These are phyloP conservation scores for Lipomyces yamadae DNA, from an alignment of 805 yeast species.

Conservation along the genomic window DNA sequence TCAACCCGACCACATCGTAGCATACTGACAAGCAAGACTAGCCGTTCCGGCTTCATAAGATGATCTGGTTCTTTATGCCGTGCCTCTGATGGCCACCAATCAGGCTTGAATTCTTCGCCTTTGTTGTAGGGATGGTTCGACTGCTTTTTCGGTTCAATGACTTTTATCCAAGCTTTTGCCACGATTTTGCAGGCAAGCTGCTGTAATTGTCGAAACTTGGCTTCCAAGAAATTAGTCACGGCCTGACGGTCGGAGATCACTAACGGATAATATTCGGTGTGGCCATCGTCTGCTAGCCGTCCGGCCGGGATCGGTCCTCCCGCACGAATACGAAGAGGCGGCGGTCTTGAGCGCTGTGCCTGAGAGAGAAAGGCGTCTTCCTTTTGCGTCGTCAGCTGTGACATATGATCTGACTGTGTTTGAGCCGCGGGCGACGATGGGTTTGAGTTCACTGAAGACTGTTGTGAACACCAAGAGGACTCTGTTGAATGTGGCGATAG, in stretches of 20 bases:
- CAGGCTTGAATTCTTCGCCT: slow-evolving; percentile 57
- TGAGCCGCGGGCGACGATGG: not conserved
- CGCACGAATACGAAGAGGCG: slow-evolving; percentile 13
- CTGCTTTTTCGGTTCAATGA: slow-evolving; percentile 70
- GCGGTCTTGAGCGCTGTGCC: slow-evolving; percentile 26
- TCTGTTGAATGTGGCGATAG: not conserved
- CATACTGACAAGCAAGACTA: slow-evolving; percentile 52
- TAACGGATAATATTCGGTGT: slow-evolving; percentile 22
- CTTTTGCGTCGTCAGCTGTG: not conserved
- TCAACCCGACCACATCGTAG: slow-evolving; percentile 19
- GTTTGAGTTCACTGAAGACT: not conserved
- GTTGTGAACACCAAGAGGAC: not conserved
- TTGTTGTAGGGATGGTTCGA: slow-evolving; percentile 63
- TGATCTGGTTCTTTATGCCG: slow-evolving; percentile 78
- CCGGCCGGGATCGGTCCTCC: slow-evolving; percentile 13
- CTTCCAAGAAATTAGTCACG: slow-evolving; percentile 26
- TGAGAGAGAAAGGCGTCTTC: slow-evolving; percentile 15
- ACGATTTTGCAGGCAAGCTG: slow-evolving; percentile 64
- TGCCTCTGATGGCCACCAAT: slow-evolving; percentile 71
- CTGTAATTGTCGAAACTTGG: slow-evolving; percentile 44
- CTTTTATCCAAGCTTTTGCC: slow-evolving; percentile 70
- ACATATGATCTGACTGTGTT: not conserved
- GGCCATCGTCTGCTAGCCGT: not conserved
- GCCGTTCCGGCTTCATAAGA: slow-evolving; percentile 61
- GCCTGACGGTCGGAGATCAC: slow-evolving; percentile 16